Base-by-base conservation (phyloP, 2,329 filamentous ascomycete species). In the Colletotrichum cereale region DNA sequence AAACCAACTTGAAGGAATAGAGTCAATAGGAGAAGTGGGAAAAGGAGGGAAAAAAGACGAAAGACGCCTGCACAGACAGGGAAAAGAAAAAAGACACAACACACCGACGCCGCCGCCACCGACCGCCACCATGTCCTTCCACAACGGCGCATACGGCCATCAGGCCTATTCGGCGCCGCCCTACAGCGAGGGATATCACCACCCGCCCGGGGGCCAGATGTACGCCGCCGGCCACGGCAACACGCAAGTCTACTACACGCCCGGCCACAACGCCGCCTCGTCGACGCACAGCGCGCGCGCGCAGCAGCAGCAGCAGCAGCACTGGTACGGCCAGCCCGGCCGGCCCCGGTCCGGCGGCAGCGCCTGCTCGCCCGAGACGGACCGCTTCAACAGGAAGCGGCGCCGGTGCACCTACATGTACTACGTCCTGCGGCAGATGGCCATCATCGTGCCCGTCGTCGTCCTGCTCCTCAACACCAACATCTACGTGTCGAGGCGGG, bases 361-460 rank as follows among this genome's bases (percentile, higher is more conserved):
- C 42, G 40, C 34, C 18, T 61, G 47, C 62, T 70, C 68, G 21
- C 57, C 68, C 53, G 65, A 48, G 58, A n/a, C 58, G 18, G 71
- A 73, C 53, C 67, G 60, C 34, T 63, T 66, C 58, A 65, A 66
- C 63, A 50, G 66, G 50, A 74, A 74, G 60, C 62, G 71, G 44
- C 50, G 73, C 47, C 83, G 84, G 74, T 79, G 77, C 73, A 73
- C 77, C 10, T 78, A 80, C 36, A 76, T 76, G 26, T 84, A 84
- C 74, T 76, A 74, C 67, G 78, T 82, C 53, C 73, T 84, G 62
- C 74, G 76, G 18, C 76, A 79, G 66, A 42, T 70, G 31, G 86
- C 90, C 57, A 82, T 92, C 29, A 58, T 74, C 64, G 56, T 73
- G 53, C 72, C 73, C 2, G 18, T 73, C 12, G 67, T 74, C 55